Evolutionary conservation across 129 eudicot genomes (phyloP).

Genomic region (Escallonia herrerae): DNA sequence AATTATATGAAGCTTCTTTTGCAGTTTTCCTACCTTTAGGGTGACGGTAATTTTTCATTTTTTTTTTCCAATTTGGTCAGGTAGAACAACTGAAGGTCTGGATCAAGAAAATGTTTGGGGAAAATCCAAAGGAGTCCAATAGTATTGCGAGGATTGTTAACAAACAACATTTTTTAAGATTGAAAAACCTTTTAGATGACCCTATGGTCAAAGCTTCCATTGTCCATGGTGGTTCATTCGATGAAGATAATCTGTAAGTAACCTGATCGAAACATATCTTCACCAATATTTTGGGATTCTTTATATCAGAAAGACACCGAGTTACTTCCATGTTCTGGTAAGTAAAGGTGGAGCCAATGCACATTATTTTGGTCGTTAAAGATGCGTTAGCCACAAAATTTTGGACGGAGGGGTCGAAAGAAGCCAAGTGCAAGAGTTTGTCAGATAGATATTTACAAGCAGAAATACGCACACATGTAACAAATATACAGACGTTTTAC

Average conservation of each 20-base stretch:
- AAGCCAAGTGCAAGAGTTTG: too few species aligned
- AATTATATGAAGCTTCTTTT: not conserved
- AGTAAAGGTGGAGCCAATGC: too few species aligned
- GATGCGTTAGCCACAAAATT: too few species aligned
- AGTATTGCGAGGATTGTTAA: slow-evolving; percentile 55
- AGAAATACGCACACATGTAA: too few species aligned
- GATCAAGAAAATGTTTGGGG: slow-evolving; percentile 52
- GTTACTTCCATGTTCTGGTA: too few species aligned
- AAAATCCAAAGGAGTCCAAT: slow-evolving; percentile 47
- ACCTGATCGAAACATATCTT: too few species aligned
- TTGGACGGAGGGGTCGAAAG: too few species aligned
- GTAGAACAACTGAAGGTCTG: slow-evolving; percentile 41
- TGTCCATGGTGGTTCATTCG: slow-evolving; percentile 56
- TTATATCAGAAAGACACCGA: too few species aligned
- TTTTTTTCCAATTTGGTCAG: slow-evolving; percentile 18
- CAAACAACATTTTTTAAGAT: slow-evolving; percentile 49
- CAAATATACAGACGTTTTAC: too few species aligned
- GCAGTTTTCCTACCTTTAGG: not conserved
- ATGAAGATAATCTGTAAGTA: slow-evolving; percentile 71
- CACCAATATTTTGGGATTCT: too few species aligned
- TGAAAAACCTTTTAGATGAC: slow-evolving; percentile 52
- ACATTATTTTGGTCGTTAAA: too few species aligned
- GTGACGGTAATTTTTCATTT: not conserved
- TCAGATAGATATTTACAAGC: too few species aligned
- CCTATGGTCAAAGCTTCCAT: slow-evolving; percentile 52